These are phyloP conservation scores for Nephelium lappaceum DNA, from an alignment of 345 rosid species.

Conservation along the genomic window DNA sequence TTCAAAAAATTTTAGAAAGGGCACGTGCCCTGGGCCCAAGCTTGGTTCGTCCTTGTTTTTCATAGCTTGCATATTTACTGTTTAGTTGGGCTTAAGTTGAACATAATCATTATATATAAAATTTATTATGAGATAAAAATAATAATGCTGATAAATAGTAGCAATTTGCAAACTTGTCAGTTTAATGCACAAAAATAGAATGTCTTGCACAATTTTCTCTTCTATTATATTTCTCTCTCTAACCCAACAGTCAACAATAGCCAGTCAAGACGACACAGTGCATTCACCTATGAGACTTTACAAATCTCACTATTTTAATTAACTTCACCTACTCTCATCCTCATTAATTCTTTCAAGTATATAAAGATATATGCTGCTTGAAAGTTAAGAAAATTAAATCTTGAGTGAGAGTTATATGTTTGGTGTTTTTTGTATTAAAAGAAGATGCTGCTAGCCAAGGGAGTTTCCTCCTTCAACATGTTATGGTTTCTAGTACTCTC, in stretches of 20 bases:
- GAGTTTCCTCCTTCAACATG: neutral
- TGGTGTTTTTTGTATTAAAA: neutral
- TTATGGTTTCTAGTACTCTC: conserved; percentile 11
- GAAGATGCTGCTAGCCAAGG: neutral
- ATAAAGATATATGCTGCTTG: neutral
- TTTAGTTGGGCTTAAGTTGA: too few relatives aligned
- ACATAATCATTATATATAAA: too few relatives aligned
- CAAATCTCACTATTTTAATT: neutral
- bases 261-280: neutral
- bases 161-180: neutral
- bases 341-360: neutral
- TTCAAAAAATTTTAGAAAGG: too few relatives aligned
- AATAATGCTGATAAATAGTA: too few relatives aligned
- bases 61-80: too few relatives aligned
- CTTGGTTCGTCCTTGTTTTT: too few relatives aligned
- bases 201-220: neutral
- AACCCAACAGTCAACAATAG: neutral
- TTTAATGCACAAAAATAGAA: neutral
- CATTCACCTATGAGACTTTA: neutral
- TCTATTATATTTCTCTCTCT: neutral
- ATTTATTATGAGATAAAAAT: too few relatives aligned
- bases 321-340: neutral
- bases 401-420: too few relatives aligned
- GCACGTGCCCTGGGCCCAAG: too few relatives aligned
- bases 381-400: neutral